Evolutionary conservation across 1,139 yeast genomes (phyloP).

Genomic region (Geotrichum klebahnii): DNA sequence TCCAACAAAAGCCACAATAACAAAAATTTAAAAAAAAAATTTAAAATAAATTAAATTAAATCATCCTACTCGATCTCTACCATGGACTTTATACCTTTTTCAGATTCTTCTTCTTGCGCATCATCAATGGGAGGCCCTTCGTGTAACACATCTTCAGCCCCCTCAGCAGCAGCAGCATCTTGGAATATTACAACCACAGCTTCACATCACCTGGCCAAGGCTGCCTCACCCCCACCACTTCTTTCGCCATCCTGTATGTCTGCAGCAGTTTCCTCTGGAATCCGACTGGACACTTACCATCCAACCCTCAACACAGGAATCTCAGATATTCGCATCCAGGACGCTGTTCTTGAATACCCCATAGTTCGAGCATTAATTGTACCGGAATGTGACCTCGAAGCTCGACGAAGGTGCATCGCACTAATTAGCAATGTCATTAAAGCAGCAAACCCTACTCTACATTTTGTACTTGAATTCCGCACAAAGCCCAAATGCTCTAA

Average conservation of each 20-base stretch:
- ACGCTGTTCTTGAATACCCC: constrained; percentile 35
- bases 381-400: constrained; percentile 37
- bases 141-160: not conserved
- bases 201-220: constrained; percentile 10
- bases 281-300: constrained; percentile 32
- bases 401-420: constrained; percentile 33
- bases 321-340: constrained; percentile 36
- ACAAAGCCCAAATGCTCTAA: constrained; percentile 3
- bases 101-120: not conserved
- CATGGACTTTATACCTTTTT: no score
- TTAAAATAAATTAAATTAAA: no score
- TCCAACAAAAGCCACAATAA: no score
- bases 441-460: constrained; percentile 35
- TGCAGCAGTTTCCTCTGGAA: constrained; percentile 17
- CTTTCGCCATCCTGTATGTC: constrained; percentile 13
- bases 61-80: no score
- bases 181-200: constrained; percentile 8
- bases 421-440: constrained; percentile 30
- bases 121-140: not conserved
- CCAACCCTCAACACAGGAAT: constrained; percentile 35
- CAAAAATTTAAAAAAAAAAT: no score
- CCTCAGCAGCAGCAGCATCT: constrained; percentile 15
- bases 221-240: constrained; percentile 6
- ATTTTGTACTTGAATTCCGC: constrained; percentile 20
- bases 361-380: constrained; percentile 34